Conservation (phyloP, 495 filamentous ascomycete species). For the Penicillium fimorum region DNA sequence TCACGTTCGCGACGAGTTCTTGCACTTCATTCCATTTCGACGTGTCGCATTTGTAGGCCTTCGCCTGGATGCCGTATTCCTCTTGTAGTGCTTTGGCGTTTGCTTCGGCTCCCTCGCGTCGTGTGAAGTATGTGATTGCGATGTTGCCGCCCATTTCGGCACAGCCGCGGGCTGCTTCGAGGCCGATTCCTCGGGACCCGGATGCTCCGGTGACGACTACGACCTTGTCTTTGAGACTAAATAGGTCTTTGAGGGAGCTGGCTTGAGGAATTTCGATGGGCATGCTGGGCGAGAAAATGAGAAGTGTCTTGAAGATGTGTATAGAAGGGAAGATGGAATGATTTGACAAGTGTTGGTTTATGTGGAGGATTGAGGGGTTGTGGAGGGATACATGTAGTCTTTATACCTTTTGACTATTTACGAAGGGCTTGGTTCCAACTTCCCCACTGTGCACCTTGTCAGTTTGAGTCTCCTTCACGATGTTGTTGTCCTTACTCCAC, state of each 20-base stretch:
- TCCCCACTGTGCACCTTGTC: neutral
- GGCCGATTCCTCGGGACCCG: conserved; percentile 58
- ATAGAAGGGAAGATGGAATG: neutral
- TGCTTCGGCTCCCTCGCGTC: conserved; percentile 37
- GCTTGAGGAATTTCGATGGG: conserved; percentile 7
- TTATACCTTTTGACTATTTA: neutral
- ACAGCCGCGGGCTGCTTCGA: conserved; percentile 59
- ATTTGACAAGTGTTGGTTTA: neutral
- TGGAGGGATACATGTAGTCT: neutral
- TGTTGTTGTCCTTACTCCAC: neutral
- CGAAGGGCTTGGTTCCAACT: neutral
- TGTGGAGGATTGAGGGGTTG: neutral
- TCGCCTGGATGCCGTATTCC: conserved; percentile 54
- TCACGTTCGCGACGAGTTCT: conserved; percentile 40
- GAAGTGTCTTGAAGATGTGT: neutral
- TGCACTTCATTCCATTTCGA: conserved; percentile 39
- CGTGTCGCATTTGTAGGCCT: conserved; percentile 53
- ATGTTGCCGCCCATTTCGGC: conserved; percentile 63
- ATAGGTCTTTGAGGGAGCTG: conserved; percentile 33
- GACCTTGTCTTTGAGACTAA: conserved; percentile 63
- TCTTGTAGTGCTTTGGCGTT: conserved; percentile 50
- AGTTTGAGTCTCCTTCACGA: neutral
- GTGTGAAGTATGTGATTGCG: conserved; percentile 57
- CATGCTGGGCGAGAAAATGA: neutral
- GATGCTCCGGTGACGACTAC: conserved; percentile 64